These are phyloP conservation scores for Quercus rubra DNA, from an alignment of 306 rosid species.

Conservation along the genomic window DNA sequence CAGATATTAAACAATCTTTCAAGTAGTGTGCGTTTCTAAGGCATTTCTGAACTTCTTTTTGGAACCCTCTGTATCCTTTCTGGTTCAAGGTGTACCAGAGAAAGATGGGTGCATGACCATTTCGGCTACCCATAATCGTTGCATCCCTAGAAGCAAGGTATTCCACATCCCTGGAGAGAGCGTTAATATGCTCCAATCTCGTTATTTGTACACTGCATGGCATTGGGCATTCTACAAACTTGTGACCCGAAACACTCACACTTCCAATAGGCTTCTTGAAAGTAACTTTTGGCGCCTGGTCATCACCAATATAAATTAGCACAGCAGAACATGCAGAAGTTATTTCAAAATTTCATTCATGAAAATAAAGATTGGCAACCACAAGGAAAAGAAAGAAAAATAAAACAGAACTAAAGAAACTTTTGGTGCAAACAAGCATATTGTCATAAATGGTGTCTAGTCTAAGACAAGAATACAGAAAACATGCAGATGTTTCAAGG, in stretches of 20 bases:
- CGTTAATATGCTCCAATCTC: conserved; percentile 45
- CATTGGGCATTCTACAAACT: conserved; percentile 62
- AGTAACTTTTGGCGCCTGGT: conserved; percentile 54
- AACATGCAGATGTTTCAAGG: too few species aligned
- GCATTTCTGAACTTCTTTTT: conserved; percentile 65
- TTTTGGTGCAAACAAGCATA: too few species aligned
- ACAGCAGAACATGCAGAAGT: too few species aligned
- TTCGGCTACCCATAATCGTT: conserved; percentile 71
- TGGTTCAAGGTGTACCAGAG: conserved; percentile 61
- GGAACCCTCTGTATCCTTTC: conserved; percentile 56
- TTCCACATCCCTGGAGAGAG: conserved; percentile 53
- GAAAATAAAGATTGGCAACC: too few species aligned
- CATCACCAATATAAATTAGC: not conserved
- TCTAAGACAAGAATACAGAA: too few species aligned
- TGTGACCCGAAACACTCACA: conserved; percentile 55
- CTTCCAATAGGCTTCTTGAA: conserved; percentile 55
- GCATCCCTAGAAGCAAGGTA: conserved; percentile 69
- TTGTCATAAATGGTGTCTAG: too few species aligned
- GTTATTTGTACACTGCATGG: conserved; percentile 62
- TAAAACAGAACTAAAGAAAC: too few species aligned
- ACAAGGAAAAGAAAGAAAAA: too few species aligned
- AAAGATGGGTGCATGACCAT: conserved; percentile 70
- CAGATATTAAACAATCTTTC: conserved; percentile 29
- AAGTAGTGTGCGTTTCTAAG: conserved; percentile 59
- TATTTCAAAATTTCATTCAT: too few species aligned